Percentiles rank a stretch among this genome's conserved stretches.
Evolutionary conservation across 75 land plant genomes (phyloP).

Genomic region (Picea sitchensis): DNA sequence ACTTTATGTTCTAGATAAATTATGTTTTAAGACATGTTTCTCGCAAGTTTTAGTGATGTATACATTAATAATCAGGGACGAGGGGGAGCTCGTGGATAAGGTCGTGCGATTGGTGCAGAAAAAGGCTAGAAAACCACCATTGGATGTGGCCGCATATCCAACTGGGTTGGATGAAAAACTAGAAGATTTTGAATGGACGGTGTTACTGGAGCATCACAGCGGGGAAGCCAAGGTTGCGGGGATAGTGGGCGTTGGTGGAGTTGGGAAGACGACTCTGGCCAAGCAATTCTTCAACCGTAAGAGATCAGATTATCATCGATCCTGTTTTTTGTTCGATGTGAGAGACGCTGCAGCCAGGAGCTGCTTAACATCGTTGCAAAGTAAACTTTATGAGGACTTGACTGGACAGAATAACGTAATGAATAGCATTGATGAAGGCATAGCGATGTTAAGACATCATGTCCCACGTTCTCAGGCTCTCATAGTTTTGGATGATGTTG

Average conservation of each 20-base stretch:
- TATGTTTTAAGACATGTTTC: background rate
- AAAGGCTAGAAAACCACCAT: background rate
- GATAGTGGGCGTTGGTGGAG: background rate
- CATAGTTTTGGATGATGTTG: background rate
- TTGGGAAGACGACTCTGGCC: background rate
- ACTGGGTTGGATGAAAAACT: background rate
- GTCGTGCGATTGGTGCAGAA: background rate
- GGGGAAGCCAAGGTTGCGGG: background rate
- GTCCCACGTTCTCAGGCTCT: background rate
- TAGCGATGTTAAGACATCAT: background rate
- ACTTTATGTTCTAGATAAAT: background rate
- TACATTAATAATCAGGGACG: background rate
- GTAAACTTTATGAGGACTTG: background rate
- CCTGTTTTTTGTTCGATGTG: background rate
- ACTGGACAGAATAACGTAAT: background rate
- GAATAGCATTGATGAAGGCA: background rate
- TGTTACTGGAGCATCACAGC: no score
- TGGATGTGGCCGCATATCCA: background rate
- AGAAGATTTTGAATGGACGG: background rate
- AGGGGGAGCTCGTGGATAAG: background rate
- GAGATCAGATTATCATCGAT: background rate
- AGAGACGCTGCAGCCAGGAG: constrained; percentile 9
- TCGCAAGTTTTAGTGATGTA: no score
- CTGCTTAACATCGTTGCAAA: background rate
- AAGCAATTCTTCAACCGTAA: background rate